Evolutionary conservation across 2,329 filamentous ascomycete species (phyloP).

Genomic region (Penicillium sp.): DNA sequence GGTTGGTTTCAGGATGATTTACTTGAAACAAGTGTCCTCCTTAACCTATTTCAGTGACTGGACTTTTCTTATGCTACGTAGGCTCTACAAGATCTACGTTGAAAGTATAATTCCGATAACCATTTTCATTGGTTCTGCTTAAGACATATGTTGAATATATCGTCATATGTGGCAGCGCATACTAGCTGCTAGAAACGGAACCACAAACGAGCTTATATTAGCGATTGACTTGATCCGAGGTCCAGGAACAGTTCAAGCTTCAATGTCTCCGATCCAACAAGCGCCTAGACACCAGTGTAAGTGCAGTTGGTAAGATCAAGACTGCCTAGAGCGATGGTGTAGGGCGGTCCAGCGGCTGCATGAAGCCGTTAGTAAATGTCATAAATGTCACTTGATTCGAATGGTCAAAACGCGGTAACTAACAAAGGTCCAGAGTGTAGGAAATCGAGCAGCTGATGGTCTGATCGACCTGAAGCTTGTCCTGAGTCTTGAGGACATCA

Average conservation of each 20-base stretch:
- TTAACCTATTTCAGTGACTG: neutral
- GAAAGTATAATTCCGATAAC: neutral
- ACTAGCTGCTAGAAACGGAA: neutral
- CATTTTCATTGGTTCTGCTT: neutral
- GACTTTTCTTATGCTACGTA: neutral
- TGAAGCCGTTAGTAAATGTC: neutral
- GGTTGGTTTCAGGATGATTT: neutral
- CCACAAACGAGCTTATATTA: neutral
- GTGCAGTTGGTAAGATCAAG: slow-evolving; percentile 14
- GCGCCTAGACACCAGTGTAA: slow-evolving; percentile 3
- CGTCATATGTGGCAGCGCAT: neutral
- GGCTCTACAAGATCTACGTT: neutral
- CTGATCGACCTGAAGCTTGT: slow-evolving; percentile 1
- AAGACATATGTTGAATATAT: neutral
- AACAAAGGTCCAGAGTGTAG: slow-evolving; percentile 14
- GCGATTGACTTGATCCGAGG: neutral
- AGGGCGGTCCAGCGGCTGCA: slow-evolving; percentile 9
- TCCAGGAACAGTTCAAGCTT: neutral
- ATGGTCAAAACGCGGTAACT: neutral
- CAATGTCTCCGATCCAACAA: neutral
- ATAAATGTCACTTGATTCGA: neutral
- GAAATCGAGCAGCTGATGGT: slow-evolving; percentile 12
- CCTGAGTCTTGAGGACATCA: neutral
- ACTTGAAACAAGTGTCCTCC: slow-evolving; percentile 1
- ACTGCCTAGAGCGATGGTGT: slow-evolving; percentile 8